Conservation (phyloP, 306 rosid genomes). For the Vigna angularis region DNA sequence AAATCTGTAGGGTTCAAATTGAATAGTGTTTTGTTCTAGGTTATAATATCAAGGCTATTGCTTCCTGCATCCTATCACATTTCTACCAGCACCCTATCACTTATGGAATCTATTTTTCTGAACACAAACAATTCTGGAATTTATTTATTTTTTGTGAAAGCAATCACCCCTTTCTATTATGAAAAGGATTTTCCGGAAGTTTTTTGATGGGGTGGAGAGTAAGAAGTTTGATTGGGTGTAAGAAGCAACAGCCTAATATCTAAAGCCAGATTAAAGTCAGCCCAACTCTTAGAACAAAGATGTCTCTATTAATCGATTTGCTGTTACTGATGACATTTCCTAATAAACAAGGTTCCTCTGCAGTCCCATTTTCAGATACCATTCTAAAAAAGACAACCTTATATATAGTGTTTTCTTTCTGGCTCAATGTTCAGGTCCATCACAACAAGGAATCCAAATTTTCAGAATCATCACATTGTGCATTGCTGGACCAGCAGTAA, state of each 20-base stretch:
- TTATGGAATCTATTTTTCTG: too few species aligned
- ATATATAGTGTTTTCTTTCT: not conserved
- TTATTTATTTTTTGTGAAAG: too few species aligned
- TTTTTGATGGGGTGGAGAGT: too few species aligned
- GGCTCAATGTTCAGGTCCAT: constrained; percentile 52
- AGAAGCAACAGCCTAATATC: not conserved
- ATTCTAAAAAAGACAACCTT: not conserved
- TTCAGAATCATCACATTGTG: constrained; percentile 63
- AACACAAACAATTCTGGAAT: too few species aligned
- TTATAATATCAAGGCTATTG: not conserved
- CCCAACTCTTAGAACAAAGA: too few species aligned
- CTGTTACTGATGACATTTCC: not conserved
- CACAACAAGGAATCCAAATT: constrained; percentile 35
- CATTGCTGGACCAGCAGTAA: constrained; percentile 55
- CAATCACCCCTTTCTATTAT: too few species aligned
- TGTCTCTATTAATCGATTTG: too few species aligned
- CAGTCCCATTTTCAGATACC: not conserved
- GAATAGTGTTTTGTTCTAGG: not conserved
- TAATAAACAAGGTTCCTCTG: not conserved
- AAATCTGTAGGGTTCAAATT: not conserved
- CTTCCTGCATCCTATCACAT: too few species aligned
- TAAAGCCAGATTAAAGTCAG: too few species aligned
- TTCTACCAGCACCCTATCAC: too few species aligned
- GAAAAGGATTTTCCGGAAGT: too few species aligned
- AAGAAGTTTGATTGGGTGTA: too few species aligned